Evolutionary conservation across 1,284 basidiomycete genomes (phyloP).

Genomic region (Malassezia nana): DNA sequence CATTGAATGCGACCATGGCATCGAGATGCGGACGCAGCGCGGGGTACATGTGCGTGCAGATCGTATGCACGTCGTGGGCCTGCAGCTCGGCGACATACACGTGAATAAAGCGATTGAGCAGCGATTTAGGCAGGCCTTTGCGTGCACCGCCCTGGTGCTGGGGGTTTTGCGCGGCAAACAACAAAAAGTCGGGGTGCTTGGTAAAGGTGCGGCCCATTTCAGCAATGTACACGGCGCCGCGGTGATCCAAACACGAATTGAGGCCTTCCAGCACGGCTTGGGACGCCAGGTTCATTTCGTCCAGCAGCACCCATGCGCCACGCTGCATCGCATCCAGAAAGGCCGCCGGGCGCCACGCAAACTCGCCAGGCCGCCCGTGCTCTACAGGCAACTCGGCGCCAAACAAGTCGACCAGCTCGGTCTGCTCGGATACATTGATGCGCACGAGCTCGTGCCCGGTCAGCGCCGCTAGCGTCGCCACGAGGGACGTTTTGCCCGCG

Average conservation of each 20-base stretch:
- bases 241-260: slow-evolving; percentile 91
- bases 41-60: slow-evolving; percentile 69
- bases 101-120: slow-evolving; percentile 94
- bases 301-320: slow-evolving; percentile 79
- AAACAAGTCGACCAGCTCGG: slow-evolving; percentile 90
- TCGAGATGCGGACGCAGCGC: slow-evolving; percentile 53
- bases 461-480: slow-evolving; percentile 73
- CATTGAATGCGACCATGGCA: slow-evolving; percentile 76
- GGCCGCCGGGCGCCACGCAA: slow-evolving; percentile 93
- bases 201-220: slow-evolving; percentile 82
- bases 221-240: slow-evolving; percentile 87
- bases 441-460: slow-evolving; percentile 72
- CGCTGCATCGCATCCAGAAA: slow-evolving; percentile 75
- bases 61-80: slow-evolving; percentile 65
- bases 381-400: slow-evolving; percentile 93
- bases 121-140: slow-evolving; percentile 93
- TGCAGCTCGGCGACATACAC: slow-evolving; percentile 85
- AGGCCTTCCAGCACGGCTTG: slow-evolving; percentile 86
- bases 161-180: slow-evolving; percentile 98
- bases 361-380: slow-evolving; percentile 80
- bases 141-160: slow-evolving; percentile 90
- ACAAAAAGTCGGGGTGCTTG: slow-evolving; percentile 80
- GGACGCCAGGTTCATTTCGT: slow-evolving; percentile 97
- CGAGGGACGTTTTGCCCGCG: slow-evolving; percentile 94
- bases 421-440: slow-evolving; percentile 99